These are phyloP conservation scores for Phytophthora hybrid DNA, from an alignment of 352 stramenopile species.

Conservation along the genomic window DNA sequence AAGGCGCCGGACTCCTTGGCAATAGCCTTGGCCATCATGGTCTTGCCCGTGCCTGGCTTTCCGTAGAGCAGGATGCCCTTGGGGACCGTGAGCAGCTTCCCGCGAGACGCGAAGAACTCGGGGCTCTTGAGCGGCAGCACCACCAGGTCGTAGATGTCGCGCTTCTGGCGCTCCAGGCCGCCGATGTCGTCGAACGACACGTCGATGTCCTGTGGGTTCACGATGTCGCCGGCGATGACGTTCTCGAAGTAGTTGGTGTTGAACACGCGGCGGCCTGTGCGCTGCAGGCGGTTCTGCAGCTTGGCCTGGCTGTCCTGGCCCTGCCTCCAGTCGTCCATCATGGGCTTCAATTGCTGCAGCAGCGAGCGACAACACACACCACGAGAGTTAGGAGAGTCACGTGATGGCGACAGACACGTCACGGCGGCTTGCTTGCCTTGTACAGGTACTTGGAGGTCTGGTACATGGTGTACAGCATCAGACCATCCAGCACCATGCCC, in stretches of 20 bases:
- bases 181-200: slow-evolving; percentile 96
- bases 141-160: slow-evolving; percentile 96
- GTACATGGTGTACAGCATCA: slow-evolving; percentile 89
- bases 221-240: slow-evolving; percentile 94
- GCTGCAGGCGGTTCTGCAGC: slow-evolving; percentile 75
- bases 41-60: slow-evolving; percentile 90
- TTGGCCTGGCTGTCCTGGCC: slow-evolving; percentile 72
- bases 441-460: slow-evolving; percentile 86
- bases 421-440: slow-evolving; percentile 52
- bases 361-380: not conserved
- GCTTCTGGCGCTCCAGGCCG: slow-evolving; percentile 96
- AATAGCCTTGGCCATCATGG: slow-evolving; percentile 95
- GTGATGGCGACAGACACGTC: not conserved
- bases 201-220: slow-evolving; percentile 94
- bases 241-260: slow-evolving; percentile 90
- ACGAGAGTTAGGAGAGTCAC: not conserved
- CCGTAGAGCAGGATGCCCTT: slow-evolving; percentile 90
- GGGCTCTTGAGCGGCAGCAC: slow-evolving; percentile 93
- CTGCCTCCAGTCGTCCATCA: slow-evolving; percentile 83
- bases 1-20: slow-evolving; percentile 94
- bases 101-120: slow-evolving; percentile 92
- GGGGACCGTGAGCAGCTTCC: slow-evolving; percentile 88
- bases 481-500: slow-evolving; percentile 75
- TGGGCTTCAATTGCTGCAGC: slow-evolving; percentile 74
- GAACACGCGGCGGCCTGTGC: slow-evolving; percentile 72